Base-by-base conservation (phyloP, 164 flowering plant genomes). In the Macadamia tetraphylla region DNA sequence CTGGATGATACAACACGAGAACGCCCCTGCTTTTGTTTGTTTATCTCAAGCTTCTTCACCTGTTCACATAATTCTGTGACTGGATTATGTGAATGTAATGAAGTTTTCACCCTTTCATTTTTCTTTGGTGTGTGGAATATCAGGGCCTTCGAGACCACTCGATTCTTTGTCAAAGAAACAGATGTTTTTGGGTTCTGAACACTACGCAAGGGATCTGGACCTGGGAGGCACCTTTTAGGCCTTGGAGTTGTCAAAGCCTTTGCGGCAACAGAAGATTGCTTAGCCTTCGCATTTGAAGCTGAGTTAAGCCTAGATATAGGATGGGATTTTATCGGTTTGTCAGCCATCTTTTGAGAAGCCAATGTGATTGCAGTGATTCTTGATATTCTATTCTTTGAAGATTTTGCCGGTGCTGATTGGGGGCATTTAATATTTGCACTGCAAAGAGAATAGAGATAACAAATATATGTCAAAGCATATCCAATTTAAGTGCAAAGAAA, bases 351-450 rank as follows among this genome's bases (percentile, higher is more conserved):
- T 43, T 71, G 77, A 48, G 94, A 80, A 64, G 87, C 64, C 2
- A 85, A 83, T 58, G 92, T 77, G 55, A 85, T 65, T 46, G 81
- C 58, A 1, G 84, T 84, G 63, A 87, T 72, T 74, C 81, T 87
- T 43, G 95, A 75, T 23, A 85, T 2, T 77, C 90, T 83, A 44
- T 86, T 64, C 78, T 77, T 88, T 29, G 95, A 81, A 49, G 90
- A 64, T 73, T 91, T 94, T 40, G 96, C 82, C 40, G 97, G 98
- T 63, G 90, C 98, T 23, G 98, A 83, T 29, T 55, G 83, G 2
- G 96, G 97, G 79, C 94, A 92, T 77, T 89, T 88, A 76, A 67
- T n/a, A 9, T 56, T 75, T 29, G 74, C 60, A 62, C 96, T 87
- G 59, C 9, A 80, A 44, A 29, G 67, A 30, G 17, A 68, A 59